These are phyloP conservation scores for Endotrypanum monterogeii DNA, from an alignment of 208 protist species.

Conservation along the genomic window DNA sequence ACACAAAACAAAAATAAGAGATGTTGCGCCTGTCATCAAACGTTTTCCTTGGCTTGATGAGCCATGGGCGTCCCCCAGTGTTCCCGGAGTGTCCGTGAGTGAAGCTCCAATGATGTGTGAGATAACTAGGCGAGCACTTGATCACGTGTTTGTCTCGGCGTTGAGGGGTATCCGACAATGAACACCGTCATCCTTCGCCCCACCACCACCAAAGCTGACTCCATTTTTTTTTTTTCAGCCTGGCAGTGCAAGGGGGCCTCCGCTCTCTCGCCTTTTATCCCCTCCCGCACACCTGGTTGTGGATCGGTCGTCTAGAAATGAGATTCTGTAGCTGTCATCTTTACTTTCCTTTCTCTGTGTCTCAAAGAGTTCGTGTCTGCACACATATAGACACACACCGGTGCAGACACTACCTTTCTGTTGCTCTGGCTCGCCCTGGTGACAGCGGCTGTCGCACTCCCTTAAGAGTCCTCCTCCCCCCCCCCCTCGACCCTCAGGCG, in stretches of 20 bases:
- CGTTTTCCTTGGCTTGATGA: not conserved
- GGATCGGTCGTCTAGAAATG: not conserved
- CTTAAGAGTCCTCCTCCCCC: not conserved
- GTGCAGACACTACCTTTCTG: not conserved
- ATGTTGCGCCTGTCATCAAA: too few relatives aligned
- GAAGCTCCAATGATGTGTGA: not conserved
- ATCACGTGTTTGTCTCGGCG: not conserved
- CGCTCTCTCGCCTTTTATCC: not conserved
- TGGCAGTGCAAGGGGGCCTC: too few relatives aligned
- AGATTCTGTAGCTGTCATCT: not conserved
- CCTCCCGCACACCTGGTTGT: not conserved
- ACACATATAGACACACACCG: not conserved
- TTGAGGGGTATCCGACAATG: not conserved
- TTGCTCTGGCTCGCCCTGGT: not conserved
- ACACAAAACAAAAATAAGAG: too few relatives aligned
- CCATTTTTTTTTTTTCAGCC: too few relatives aligned
- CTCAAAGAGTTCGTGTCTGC: not conserved
- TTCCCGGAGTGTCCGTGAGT: not conserved
- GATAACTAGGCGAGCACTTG: not conserved
- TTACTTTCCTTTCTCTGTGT: not conserved
- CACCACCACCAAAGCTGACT: not conserved
- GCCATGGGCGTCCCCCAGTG: not conserved
- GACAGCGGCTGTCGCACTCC: not conserved
- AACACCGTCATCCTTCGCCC: not conserved
- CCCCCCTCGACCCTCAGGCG: not conserved